Percentiles rank a stretch among this genome's conserved stretches.
These are phyloP conservation scores for Rhizoclosmatium globosum DNA, from an alignment of 192 early-diverging fungal genomes.

Conservation along the genomic window DNA sequence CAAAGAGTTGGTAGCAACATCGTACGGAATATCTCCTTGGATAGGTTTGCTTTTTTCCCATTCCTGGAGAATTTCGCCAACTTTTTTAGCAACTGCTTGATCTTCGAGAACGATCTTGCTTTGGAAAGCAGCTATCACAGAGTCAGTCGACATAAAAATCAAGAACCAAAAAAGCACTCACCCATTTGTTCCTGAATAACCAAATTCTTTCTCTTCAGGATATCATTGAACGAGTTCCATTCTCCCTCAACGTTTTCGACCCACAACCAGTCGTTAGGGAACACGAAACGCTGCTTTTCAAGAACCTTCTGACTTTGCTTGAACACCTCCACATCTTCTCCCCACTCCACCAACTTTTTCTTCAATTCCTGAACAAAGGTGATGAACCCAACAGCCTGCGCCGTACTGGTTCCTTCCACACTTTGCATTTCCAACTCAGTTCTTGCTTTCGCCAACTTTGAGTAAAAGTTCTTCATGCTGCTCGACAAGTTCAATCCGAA, in stretches of 20 bases:
- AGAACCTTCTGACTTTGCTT: conserved; percentile 90
- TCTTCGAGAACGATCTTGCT: conserved; percentile 96
- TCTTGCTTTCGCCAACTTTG: conserved; percentile 77
- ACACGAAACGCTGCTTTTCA: conserved; percentile 92
- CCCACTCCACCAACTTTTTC: conserved; percentile 81
- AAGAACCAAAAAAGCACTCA: conserved; percentile 46
- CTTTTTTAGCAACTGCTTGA: conserved; percentile 83
- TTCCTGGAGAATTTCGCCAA: conserved; percentile 80
- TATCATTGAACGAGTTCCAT: conserved; percentile 97
- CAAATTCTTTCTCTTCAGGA: conserved; percentile 87
- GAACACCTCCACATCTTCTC: conserved; percentile 86
- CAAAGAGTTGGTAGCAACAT: conserved; percentile 82
- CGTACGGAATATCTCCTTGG: conserved; percentile 90
- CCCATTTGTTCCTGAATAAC: conserved; percentile 94
- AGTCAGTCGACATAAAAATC: conserved; percentile 14
- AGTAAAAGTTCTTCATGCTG: conserved; percentile 84
- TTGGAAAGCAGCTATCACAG: conserved; percentile 78
- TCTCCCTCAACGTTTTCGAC: conserved; percentile 96
- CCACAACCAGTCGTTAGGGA: conserved; percentile 95
- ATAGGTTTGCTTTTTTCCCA: conserved; percentile 97
- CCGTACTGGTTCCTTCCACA: conserved; percentile 83
- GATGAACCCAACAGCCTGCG: conserved; percentile 92
- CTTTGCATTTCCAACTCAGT: conserved; percentile 88
- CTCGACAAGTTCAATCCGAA: conserved; percentile 84
- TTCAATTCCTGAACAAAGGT: conserved; percentile 96